Conservation (phyloP, 345 rosid genomes). For the Physaria fendleri region DNA sequence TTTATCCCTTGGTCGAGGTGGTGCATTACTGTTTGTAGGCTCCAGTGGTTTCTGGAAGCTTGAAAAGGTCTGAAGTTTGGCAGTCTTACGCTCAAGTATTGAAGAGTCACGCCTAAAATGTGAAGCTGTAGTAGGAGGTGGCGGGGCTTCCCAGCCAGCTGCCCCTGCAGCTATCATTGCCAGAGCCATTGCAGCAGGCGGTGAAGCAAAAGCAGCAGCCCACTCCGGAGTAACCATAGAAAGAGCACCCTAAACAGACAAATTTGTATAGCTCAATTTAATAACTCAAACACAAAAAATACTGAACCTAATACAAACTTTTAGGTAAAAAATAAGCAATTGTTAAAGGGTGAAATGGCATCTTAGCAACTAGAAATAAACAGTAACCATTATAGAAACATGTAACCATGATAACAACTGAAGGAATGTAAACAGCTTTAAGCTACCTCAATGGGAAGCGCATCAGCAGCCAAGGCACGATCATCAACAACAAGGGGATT, state of each 20-base stretch:
- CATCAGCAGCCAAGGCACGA: slow-evolving; percentile 92
- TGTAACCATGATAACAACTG: slow-evolving; percentile 1
- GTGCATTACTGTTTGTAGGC: slow-evolving; percentile 46
- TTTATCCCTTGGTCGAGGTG: slow-evolving; percentile 79
- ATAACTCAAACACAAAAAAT: slow-evolving; percentile 3
- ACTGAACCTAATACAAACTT: slow-evolving; percentile 1
- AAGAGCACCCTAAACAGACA: slow-evolving; percentile 69
- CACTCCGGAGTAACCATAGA: slow-evolving; percentile 91
- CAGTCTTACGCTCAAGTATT: slow-evolving; percentile 73
- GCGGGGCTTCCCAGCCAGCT: slow-evolving; percentile 74
- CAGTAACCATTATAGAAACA: slow-evolving; percentile 5
- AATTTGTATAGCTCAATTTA: not conserved
- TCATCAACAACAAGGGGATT: slow-evolving; percentile 96
- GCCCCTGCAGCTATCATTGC: slow-evolving; percentile 99
- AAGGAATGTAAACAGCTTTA: slow-evolving; percentile 13
- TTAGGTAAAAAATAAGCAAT: not conserved
- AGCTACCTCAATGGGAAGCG: slow-evolving; percentile 81
- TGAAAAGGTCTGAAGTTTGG: slow-evolving; percentile 72
- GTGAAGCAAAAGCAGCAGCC: slow-evolving; percentile 99
- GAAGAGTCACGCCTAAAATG: slow-evolving; percentile 82
- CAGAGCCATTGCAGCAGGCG: slow-evolving; percentile 99
- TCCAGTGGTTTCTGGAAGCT: slow-evolving; percentile 88
- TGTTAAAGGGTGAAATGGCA: slow-evolving; percentile 6
- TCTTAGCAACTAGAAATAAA: slow-evolving; percentile 16
- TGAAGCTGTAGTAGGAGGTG: slow-evolving; percentile 51